phyloP scores from a whole-genome alignment of 2,329 filamentous ascomycete species.

The Nemania diffusa region DNA sequence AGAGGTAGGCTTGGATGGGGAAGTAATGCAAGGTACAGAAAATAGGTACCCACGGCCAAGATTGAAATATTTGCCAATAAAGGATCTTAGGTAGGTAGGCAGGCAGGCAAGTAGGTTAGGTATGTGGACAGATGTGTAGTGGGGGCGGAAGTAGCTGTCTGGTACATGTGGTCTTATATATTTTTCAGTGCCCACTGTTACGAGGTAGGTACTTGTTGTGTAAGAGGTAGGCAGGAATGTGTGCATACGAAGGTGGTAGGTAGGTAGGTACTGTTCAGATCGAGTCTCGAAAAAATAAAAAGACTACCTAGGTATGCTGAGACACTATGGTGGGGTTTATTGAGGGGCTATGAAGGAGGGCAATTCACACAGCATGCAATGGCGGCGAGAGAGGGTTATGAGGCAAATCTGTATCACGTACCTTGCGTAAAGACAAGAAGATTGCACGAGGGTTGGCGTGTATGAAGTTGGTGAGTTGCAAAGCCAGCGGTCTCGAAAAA shows the following conservation, averaged over 20 bases:
- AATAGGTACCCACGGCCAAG: slow-evolving; percentile 16
- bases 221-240: not conserved
- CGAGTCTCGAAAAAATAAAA: not conserved
- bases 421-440: not conserved
- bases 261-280: not conserved
- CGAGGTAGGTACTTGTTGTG: not conserved
- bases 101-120: not conserved
- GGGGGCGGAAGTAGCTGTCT: slow-evolving; percentile 6
- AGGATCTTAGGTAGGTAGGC: not conserved
- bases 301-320: slow-evolving; percentile 3
- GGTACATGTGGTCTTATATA: not conserved
- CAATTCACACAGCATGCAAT: not conserved
- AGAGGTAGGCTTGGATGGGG: slow-evolving; percentile 9
- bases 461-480: not conserved
- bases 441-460: not conserved
- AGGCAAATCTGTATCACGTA: slow-evolving; percentile 17
- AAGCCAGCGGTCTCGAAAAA: not conserved
- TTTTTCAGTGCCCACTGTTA: not conserved
- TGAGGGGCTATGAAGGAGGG: slow-evolving; percentile 30
- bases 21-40: slow-evolving; percentile 30
- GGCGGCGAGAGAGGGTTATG: not conserved
- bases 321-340: slow-evolving; percentile 30
- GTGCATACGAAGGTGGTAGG: not conserved
- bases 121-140: slow-evolving; percentile 8
- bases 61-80: slow-evolving; percentile 15